Conservation (phyloP, 2,329 filamentous ascomycete species). For the Knufia petricola region DNA sequence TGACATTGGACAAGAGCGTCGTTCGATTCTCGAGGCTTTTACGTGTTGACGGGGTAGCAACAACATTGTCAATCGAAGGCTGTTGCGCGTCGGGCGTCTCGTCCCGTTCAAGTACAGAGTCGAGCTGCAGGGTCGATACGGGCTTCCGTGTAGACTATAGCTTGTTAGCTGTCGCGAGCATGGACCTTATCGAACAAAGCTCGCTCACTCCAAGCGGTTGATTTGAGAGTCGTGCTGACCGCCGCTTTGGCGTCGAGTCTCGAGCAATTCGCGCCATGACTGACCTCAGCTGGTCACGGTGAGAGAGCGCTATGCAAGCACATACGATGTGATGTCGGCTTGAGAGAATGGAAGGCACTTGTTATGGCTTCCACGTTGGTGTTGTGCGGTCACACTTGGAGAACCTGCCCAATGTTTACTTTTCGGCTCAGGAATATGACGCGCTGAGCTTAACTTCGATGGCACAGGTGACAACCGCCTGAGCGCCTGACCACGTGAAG, state of each 20-base stretch:
- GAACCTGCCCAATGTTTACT: no score
- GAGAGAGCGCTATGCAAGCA: neutral
- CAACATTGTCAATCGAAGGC: constrained; percentile 26
- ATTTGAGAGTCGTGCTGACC: constrained; percentile 3
- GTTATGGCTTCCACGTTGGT: no score
- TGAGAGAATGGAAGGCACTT: no score
- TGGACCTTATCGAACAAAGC: neutral
- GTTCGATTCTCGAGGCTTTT: constrained; percentile 27
- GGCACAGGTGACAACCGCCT: no score
- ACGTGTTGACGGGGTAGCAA: constrained; percentile 25
- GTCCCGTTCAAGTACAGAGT: constrained; percentile 39
- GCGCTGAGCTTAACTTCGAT: no score
- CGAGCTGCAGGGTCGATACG: constrained; percentile 28
- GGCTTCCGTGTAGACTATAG: constrained; percentile 18
- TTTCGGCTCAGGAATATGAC: no score
- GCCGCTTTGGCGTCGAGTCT: constrained; percentile 9
- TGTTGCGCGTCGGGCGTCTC: constrained; percentile 30
- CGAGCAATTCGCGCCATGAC: constrained; percentile 9
- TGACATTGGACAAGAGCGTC: constrained; percentile 28
- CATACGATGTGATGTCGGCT: no score
- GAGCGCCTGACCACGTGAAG: no score
- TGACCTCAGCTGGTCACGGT: neutral
- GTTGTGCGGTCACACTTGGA: no score
- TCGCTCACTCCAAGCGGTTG: neutral
- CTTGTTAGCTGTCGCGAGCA: neutral